phyloP scores from a whole-genome alignment of 2,329 filamentous ascomycete species.

The Intubia oerlemansii region DNA sequence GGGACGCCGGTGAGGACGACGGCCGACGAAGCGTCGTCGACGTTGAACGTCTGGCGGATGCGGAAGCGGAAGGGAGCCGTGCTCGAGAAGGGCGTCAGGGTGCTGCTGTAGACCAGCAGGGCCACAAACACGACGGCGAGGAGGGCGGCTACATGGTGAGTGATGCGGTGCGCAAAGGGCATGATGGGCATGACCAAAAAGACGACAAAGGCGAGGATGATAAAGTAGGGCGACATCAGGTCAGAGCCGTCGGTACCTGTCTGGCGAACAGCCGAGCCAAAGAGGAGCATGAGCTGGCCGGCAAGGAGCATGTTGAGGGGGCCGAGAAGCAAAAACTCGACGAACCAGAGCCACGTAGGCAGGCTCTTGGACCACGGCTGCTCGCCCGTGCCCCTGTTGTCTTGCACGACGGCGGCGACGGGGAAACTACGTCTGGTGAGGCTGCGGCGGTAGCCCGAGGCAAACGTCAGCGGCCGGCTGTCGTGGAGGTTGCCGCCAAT shows the following conservation, averaged over 20 bases:
- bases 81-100: slow-evolving; percentile 71
- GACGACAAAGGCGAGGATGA: slow-evolving; percentile 44
- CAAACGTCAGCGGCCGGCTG: slow-evolving; percentile 25
- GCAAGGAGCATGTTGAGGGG: slow-evolving; percentile 60
- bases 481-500: slow-evolving; percentile 9
- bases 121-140: slow-evolving; percentile 50
- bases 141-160: slow-evolving; percentile 61
- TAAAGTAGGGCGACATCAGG: slow-evolving; percentile 48
- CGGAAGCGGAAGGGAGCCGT: slow-evolving; percentile 66
- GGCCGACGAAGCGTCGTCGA: slow-evolving; percentile 48
- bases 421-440: slow-evolving; percentile 13
- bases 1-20: slow-evolving; percentile 50
- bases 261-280: slow-evolving; percentile 53
- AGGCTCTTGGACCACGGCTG: slow-evolving; percentile 69
- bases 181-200: slow-evolving; percentile 54
- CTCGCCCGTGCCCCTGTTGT: slow-evolving; percentile 39
- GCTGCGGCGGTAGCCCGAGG: slow-evolving; percentile 31
- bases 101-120: slow-evolving; percentile 68
- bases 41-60: slow-evolving; percentile 63
- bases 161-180: slow-evolving; percentile 74
- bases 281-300: slow-evolving; percentile 52
- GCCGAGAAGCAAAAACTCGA: slow-evolving; percentile 64
- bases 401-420: slow-evolving; percentile 11
- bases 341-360: slow-evolving; percentile 67
- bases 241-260: slow-evolving; percentile 69